phyloP scores from a whole-genome alignment of 2,329 filamentous ascomycete species.

The Ceratocystis lukuohia region DNA sequence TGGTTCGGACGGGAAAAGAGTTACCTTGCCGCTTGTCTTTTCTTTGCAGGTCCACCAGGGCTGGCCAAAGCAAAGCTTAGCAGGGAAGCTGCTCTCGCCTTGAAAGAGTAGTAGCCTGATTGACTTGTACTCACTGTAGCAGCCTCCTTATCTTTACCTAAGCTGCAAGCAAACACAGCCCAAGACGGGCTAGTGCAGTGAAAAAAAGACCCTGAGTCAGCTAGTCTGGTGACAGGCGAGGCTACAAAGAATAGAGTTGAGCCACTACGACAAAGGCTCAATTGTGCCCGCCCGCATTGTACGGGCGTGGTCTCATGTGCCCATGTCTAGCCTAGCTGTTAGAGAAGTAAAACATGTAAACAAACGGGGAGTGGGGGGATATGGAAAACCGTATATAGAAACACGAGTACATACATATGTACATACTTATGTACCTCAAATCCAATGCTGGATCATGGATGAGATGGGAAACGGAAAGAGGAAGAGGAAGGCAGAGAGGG shows the following conservation, averaged over 20 bases:
- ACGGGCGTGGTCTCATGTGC: not conserved
- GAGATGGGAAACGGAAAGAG: not conserved
- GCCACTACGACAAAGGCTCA: not conserved
- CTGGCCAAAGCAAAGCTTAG: not conserved
- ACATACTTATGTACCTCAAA: slow-evolving; percentile 2
- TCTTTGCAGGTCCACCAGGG: not conserved
- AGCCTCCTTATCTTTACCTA: slow-evolving; percentile 2
- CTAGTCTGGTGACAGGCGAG: not conserved
- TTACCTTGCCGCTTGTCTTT: not conserved
- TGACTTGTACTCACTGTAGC: not conserved
- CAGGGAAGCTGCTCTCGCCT: no score
- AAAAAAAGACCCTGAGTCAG: not conserved
- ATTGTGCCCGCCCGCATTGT: not conserved
- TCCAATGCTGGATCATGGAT: not conserved
- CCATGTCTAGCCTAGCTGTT: not conserved
- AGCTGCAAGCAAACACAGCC: not conserved
- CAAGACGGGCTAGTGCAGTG: not conserved
- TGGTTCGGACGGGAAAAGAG: not conserved
- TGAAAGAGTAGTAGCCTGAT: not conserved
- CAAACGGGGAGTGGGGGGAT: not conserved
- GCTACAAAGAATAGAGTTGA: slow-evolving; percentile 4
- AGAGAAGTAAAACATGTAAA: not conserved
- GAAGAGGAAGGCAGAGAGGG: not conserved
- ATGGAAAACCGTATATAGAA: not conserved
- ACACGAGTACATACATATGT: not conserved